These are phyloP conservation scores for Tricholoma hemisulphureum DNA, from an alignment of 768 basidiomycete genomes.

Conservation along the genomic window DNA sequence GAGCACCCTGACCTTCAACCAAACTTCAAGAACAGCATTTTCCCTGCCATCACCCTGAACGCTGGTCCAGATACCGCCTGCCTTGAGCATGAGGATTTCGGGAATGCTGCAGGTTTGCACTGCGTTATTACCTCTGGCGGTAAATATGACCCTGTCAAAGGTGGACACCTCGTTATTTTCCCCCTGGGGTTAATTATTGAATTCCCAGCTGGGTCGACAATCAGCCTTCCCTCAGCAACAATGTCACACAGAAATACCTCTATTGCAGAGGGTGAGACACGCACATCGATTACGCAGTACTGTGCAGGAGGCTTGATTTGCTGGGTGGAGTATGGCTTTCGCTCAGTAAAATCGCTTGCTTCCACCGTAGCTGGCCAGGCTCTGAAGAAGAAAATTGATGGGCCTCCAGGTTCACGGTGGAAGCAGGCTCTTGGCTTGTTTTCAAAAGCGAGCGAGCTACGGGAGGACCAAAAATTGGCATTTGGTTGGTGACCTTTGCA, in stretches of 20 bases:
- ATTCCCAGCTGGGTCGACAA: conserved; percentile 12
- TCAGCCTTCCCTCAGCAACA: conserved; percentile 18
- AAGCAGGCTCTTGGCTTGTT: neutral
- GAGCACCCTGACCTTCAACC: conserved; percentile 4
- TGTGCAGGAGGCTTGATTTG: conserved; percentile 20
- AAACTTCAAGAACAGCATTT: conserved; percentile 12
- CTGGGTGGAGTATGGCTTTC: conserved; percentile 20
- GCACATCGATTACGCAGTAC: conserved; percentile 21
- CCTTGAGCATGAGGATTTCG: conserved; percentile 9
- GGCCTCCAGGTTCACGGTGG: neutral
- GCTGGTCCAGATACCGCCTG: conserved; percentile 9
- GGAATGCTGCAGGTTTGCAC: conserved; percentile 5
- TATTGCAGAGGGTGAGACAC: conserved; percentile 8
- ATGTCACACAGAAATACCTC: conserved; percentile 14
- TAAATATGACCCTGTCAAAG: conserved; percentile 5
- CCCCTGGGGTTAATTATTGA: conserved; percentile 13
- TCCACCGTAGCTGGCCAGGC: neutral
- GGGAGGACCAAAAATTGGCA: neutral
- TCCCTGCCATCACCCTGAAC: conserved; percentile 14
- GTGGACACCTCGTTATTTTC: conserved; percentile 21
- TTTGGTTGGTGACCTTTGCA: too few species aligned
- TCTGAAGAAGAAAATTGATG: neutral
- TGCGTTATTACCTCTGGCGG: conserved; percentile 18
- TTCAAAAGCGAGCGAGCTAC: neutral
- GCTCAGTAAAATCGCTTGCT: neutral